phyloP scores from a whole-genome alignment of 345 rosid genomes.

The Hibiscus mutabilis region DNA sequence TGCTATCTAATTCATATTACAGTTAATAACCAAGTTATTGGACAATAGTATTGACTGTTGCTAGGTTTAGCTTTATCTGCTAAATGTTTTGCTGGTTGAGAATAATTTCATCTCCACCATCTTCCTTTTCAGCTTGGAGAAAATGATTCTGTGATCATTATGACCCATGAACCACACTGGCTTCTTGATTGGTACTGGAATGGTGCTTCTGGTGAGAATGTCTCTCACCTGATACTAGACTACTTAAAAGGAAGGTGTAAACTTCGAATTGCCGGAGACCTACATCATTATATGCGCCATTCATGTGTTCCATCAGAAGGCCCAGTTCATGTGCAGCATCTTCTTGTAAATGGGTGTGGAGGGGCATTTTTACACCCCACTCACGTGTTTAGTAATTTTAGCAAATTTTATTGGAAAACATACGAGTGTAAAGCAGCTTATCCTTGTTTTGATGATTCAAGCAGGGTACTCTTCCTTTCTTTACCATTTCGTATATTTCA shows the following conservation, averaged over 20 bases:
- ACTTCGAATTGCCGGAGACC: constrained; percentile 91
- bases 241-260: constrained; percentile 86
- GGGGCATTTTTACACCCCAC: constrained; percentile 99
- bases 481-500: background rate
- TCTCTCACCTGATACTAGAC: constrained; percentile 69
- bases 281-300: constrained; percentile 98
- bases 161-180: constrained; percentile 97
- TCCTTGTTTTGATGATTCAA: constrained; percentile 94
- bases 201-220: constrained; percentile 67
- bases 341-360: constrained; percentile 95
- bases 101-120: background rate
- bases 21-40: background rate
- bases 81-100: background rate
- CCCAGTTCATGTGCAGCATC: constrained; percentile 73
- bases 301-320: constrained; percentile 68
- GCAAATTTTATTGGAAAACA: constrained; percentile 45
- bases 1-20: background rate
- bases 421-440: constrained; percentile 83
- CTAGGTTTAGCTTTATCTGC: background rate
- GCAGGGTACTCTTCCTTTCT: constrained; percentile 53
- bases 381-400: constrained; percentile 79
- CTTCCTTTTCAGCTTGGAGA: constrained; percentile 46
- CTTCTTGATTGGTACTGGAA: constrained; percentile 98
- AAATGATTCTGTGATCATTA: constrained; percentile 69
- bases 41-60: background rate